Base-by-base conservation (phyloP, 352 stramenopile genomes). In the Phytophthora melonis region DNA sequence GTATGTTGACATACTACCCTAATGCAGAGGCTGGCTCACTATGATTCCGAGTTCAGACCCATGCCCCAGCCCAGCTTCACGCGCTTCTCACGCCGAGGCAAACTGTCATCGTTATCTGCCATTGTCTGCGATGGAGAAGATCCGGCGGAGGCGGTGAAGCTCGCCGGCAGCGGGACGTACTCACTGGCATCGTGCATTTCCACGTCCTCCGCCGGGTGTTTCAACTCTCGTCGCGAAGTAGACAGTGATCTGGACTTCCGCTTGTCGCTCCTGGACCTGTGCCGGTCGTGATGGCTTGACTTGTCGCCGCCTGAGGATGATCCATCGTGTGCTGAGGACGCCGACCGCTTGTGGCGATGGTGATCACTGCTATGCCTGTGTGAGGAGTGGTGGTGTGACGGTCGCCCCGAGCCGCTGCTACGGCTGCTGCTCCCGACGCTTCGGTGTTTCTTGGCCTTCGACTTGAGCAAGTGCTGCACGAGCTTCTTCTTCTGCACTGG, bases 21-120 rank as follows among this genome's bases (percentile, higher is more conserved):
- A 55, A 34, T 63, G 57, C 9, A 14, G 27, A 58, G 30, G 25
- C 47, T 66, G 23, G 25, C 41, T 57, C 34, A 58, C 73, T 79
- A 79, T 45, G 68, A 76, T 57, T 19, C 58, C 14, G 72, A 77
- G 52, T 74, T 83, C 25, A 94, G 80, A 2, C 88, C 88, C 88
- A 95, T 95, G 27, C 88, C 88, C 88, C 88, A 95, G n/a, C 74
- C 88, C 9, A 95, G 78, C 74, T 92, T 95, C 11, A 64, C 74
- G 8, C 88, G 86, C 58, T 91, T 93, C 60, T 80, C 75, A 50
- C 72, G 75, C 14, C 63, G 68, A 53, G 64, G 72, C 30, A 77
- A 74, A 39, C 58, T 62, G 13, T 66, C 64, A 5, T 72, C 61
- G 5, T 5, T 32, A 18, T 61, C 56, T 13, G 39, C 16, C 41